Conservation (phyloP, 2,329 filamentous ascomycete species). For the Phyllosticta citriasiana region DNA sequence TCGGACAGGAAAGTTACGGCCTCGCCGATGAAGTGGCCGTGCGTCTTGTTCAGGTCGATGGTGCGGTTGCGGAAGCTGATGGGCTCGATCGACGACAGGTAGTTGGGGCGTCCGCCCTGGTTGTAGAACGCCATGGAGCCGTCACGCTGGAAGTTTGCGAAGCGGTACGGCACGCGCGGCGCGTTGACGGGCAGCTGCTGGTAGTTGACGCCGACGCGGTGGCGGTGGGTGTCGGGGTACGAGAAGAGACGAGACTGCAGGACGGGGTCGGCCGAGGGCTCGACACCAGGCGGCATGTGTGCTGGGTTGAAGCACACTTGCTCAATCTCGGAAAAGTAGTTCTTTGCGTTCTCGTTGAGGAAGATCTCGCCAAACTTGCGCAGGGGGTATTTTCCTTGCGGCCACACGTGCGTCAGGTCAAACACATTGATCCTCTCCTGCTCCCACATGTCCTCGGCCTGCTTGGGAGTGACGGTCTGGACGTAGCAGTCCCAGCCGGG, state of each 20-base stretch:
- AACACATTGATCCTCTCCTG: constrained; percentile 46
- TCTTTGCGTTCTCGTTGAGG: constrained; percentile 46
- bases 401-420: constrained; percentile 46
- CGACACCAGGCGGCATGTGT: constrained; percentile 56
- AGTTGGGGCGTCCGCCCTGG: constrained; percentile 49
- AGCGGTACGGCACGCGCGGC: constrained; percentile 46
- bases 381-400: constrained; percentile 42
- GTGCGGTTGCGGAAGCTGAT: constrained; percentile 38
- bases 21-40: constrained; percentile 40
- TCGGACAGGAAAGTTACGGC: constrained; percentile 43
- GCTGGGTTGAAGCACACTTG: constrained; percentile 60
- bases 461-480: constrained; percentile 43
- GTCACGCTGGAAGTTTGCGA: constrained; percentile 61
- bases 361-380: constrained; percentile 44
- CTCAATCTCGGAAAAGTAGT: constrained; percentile 59
- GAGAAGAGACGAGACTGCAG: constrained; percentile 61
- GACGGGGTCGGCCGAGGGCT: constrained; percentile 60
- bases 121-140: constrained; percentile 61
- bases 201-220: constrained; percentile 49
- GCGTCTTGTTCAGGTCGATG: constrained; percentile 40
- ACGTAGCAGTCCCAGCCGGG: constrained; percentile 42
- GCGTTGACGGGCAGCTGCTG: constrained; percentile 47
- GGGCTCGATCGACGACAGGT: constrained; percentile 44
- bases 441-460: constrained; percentile 43
- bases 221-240: constrained; percentile 55